Percentiles rank a stretch among this genome's conserved stretches.
phyloP scores from a whole-genome alignment of 768 basidiomycete genomes.

The Tulasnella calospora region DNA sequence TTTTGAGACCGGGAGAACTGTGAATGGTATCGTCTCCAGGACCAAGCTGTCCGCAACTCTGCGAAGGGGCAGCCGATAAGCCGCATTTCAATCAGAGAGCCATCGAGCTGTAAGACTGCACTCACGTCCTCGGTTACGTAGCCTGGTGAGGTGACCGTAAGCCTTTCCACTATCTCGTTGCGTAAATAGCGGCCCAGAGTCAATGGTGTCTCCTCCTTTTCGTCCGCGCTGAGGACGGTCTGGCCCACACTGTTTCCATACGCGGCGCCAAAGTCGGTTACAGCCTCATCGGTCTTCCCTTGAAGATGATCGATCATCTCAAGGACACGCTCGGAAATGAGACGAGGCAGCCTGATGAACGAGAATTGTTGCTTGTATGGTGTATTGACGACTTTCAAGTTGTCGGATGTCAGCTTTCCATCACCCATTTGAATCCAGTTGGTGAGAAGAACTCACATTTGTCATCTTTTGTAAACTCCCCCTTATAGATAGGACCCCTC shows the following conservation, averaged over 20 bases:
- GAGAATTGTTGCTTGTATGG: slow-evolving; percentile 3
- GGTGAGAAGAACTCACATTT: background rate
- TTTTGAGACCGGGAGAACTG: background rate
- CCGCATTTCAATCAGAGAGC: background rate
- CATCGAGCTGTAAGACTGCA: background rate
- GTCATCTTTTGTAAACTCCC: background rate
- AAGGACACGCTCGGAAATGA: background rate
- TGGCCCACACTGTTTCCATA: background rate
- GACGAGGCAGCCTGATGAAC: background rate
- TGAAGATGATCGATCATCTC: background rate
- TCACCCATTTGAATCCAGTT: background rate
- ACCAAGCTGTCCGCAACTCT: background rate
- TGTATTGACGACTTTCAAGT: background rate
- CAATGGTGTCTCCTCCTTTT: background rate
- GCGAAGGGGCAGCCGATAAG: background rate
- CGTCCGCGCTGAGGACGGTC: background rate
- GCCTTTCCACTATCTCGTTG: background rate
- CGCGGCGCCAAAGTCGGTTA: background rate
- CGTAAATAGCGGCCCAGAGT: background rate
- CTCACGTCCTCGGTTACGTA: slow-evolving; percentile 7
- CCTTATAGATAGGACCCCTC: slow-evolving; percentile 11
- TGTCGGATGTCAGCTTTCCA: background rate
- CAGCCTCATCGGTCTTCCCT: background rate
- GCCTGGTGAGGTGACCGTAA: background rate
- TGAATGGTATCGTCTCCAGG: background rate